Conservation (phyloP, 768 basidiomycete genomes). For the Trametes punicea region DNA sequence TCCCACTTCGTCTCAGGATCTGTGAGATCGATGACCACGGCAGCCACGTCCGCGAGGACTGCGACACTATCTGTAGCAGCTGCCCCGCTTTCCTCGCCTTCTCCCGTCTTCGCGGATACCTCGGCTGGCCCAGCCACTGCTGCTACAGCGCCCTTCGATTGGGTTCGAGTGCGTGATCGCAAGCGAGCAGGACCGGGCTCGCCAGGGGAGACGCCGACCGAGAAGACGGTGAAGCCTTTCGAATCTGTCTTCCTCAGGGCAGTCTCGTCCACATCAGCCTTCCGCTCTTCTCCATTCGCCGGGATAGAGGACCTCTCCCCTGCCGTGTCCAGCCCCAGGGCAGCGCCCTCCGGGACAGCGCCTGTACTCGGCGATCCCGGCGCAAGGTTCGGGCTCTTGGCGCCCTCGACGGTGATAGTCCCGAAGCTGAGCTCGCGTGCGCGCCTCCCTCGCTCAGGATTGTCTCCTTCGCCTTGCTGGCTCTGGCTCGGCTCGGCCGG, state of each 20-base stretch:
- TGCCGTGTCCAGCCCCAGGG: conserved; percentile 12
- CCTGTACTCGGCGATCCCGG: conserved; percentile 4
- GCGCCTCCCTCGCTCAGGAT: conserved; percentile 17
- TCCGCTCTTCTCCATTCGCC: not conserved
- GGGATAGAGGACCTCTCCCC: not conserved
- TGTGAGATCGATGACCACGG: conserved; percentile 34
- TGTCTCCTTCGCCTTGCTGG: not conserved
- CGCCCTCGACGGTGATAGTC: conserved; percentile 37
- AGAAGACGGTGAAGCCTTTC: conserved; percentile 38
- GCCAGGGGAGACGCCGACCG: conserved; percentile 43
- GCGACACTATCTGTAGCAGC: conserved; percentile 2
- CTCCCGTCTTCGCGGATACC: not conserved
- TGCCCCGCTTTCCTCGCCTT: not conserved
- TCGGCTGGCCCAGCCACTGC: conserved; percentile 4
- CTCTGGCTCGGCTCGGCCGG: conserved; percentile 8
- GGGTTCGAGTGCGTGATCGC: conserved; percentile 30
- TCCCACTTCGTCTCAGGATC: conserved; percentile 45
- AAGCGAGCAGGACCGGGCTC: conserved; percentile 31
- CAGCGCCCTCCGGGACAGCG: conserved; percentile 1
- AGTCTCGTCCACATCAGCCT: conserved; percentile 3
- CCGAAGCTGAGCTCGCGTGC: conserved; percentile 48
- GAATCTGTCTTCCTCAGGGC: conserved; percentile 22
- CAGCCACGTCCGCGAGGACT: conserved; percentile 8
- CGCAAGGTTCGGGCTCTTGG: conserved; percentile 15
- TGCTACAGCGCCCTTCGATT: conserved; percentile 23